phyloP scores from a whole-genome alignment of 2,329 filamentous ascomycete genomes.

The Domatiomyces globalis region DNA sequence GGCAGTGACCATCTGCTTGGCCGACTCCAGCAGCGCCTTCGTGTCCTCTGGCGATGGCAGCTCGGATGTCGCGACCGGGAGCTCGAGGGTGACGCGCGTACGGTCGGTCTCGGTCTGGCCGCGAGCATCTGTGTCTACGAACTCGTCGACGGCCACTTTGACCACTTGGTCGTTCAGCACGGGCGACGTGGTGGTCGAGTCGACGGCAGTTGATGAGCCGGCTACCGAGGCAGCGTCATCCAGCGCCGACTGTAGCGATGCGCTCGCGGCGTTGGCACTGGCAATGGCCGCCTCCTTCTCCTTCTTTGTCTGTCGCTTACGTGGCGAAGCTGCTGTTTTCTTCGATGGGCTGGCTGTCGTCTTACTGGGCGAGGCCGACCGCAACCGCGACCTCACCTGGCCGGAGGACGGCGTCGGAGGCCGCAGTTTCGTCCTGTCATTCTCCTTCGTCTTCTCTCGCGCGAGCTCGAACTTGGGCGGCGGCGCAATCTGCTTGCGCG shows the following conservation, averaged over 20 bases:
- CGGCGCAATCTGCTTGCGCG: constrained; percentile 68
- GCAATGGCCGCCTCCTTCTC: constrained; percentile 36
- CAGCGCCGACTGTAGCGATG: constrained; percentile 34
- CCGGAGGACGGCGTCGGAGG: constrained; percentile 10
- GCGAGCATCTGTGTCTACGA: constrained; percentile 44
- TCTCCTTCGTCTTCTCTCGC: constrained; percentile 27
- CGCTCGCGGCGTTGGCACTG: constrained; percentile 35
- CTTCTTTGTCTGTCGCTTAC: constrained; percentile 37
- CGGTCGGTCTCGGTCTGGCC: constrained; percentile 53
- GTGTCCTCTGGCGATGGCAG: constrained; percentile 65
- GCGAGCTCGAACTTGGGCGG: constrained; percentile 64
- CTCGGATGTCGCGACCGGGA: constrained; percentile 52
- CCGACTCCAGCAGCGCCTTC: constrained; percentile 68
- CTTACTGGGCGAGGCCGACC: constrained; percentile 45
- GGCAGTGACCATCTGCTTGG: constrained; percentile 74
- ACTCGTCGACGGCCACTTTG: constrained; percentile 55
- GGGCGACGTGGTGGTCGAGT: constrained; percentile 5
- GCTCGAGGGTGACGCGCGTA: constrained; percentile 61
- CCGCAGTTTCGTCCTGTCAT: constrained; percentile 11
- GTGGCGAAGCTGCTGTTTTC: constrained; percentile 35
- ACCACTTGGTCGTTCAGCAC: constrained; percentile 36
- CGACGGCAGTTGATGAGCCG: constrained; percentile 10
- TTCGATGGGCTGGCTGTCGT: constrained; percentile 15
- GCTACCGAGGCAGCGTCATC: constrained; percentile 28
- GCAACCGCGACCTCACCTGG: constrained; percentile 27